These are phyloP conservation scores for Ceratocystis variospora DNA, from an alignment of 2,329 filamentous ascomycete genomes.

Conservation along the genomic window DNA sequence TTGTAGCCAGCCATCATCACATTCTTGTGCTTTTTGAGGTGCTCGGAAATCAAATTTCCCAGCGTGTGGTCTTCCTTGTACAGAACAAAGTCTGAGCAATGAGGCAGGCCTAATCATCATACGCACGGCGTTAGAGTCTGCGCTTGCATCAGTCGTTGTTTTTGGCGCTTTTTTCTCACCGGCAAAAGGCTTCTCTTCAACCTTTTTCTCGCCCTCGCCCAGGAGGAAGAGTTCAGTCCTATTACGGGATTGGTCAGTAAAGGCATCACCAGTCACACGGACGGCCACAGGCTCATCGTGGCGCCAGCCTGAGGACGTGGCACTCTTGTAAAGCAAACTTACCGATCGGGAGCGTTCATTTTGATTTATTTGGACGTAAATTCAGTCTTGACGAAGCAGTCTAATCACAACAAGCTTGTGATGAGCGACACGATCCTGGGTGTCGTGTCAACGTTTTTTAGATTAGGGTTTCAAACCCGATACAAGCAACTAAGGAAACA, in stretches of 20 bases:
- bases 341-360: constrained; percentile 47
- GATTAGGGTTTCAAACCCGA: neutral
- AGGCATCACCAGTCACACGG: neutral
- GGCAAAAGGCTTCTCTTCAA: constrained; percentile 75
- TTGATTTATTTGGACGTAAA: constrained; percentile 20
- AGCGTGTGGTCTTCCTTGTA: constrained; percentile 96
- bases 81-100: constrained; percentile 88
- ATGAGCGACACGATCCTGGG: neutral
- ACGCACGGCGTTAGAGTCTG: neutral
- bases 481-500: neutral
- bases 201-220: constrained; percentile 79
- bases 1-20: constrained; percentile 91
- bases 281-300: neutral
- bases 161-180: constrained; percentile 40
- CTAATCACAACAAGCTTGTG: neutral
- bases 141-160: neutral
- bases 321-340: constrained; percentile 32
- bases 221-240: constrained; percentile 94
- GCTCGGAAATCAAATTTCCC: constrained; percentile 74
- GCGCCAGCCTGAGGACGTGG: constrained; percentile 23
- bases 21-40: constrained; percentile 70
- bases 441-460: neutral
- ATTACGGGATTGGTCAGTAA: constrained; percentile 20
- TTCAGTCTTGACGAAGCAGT: neutral
- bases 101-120: constrained; percentile 59